A percentile compares a stretch with the other conserved stretches of the same genome.
These are phyloP conservation scores for Mycena filopes DNA, from an alignment of 768 basidiomycete species.

Conservation along the genomic window DNA sequence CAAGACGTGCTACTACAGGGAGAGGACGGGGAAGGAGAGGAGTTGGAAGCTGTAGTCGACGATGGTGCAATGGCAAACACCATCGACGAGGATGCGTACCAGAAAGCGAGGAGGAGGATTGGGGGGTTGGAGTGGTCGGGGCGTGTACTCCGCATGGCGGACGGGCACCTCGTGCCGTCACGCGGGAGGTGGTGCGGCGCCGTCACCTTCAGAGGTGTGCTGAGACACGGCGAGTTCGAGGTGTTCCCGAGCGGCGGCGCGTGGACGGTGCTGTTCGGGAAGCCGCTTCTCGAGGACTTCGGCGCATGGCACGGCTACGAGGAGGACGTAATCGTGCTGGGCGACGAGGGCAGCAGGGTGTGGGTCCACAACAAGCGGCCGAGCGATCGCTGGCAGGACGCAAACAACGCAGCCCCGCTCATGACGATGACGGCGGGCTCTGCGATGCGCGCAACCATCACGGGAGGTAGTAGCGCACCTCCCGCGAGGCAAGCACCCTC, in stretches of 20 bases:
- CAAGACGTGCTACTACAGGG: slow-evolving; percentile 7
- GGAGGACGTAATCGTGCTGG: slow-evolving; percentile 16
- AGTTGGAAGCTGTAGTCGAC: slow-evolving; percentile 20
- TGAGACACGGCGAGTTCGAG: slow-evolving; percentile 22
- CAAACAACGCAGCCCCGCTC: background rate
- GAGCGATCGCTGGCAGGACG: background rate
- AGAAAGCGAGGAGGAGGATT: slow-evolving; percentile 1
- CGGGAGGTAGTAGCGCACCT: slow-evolving; percentile 21
- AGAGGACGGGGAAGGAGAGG: background rate
- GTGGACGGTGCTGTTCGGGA: slow-evolving; percentile 31
- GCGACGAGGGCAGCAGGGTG: background rate
- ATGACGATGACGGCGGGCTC: slow-evolving; percentile 6
- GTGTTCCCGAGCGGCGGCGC: slow-evolving; percentile 33
- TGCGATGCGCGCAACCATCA: slow-evolving; percentile 16
- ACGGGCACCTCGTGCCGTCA: too few species aligned
- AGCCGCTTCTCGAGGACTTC: slow-evolving; percentile 31
- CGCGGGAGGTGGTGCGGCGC: slow-evolving; percentile 31
- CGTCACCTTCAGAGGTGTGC: slow-evolving; percentile 15
- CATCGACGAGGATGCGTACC: slow-evolving; percentile 14
- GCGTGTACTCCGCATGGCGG: slow-evolving; percentile 31
- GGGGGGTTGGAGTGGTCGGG: background rate
- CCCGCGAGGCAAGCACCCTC: slow-evolving; percentile 23
- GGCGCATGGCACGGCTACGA: slow-evolving; percentile 28
- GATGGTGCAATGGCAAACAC: slow-evolving; percentile 29
- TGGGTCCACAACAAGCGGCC: background rate